Evolutionary conservation across 2,329 filamentous ascomycete genomes (phyloP), one percentile per base, ranked within the genome.

Genomic region (Phialophora verrucosa): DNA sequence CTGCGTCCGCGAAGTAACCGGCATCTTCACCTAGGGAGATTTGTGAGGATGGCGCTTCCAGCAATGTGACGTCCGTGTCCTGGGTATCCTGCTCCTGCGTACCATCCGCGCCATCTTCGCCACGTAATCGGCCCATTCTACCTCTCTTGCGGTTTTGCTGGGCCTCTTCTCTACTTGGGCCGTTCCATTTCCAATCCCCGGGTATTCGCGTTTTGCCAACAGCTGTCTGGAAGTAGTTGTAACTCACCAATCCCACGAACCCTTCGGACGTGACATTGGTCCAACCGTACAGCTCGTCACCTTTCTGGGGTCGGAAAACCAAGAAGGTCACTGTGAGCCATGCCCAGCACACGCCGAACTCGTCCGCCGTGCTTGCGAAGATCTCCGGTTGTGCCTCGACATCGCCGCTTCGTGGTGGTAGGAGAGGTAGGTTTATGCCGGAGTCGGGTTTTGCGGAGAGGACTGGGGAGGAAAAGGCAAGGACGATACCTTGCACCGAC

Each of bases 291-390:
- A 98, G 85, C 78, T 85, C 88, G 8, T 88, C 87, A 42, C 91
- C 91, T 54, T 87, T 86, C 61, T 84, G 83, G 0, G 95, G 94
- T 35, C 90, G 86, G 76, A 97, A 96, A 20, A 98, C 81, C 53
- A 96, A 83, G 69, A 97, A 90, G 25, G 96, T 92, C 0, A 90
- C 92, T 0, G 92, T 97, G 25, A 96, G 86, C 89, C 94, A 98
- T 56, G 91, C 87, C 75, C 91, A 97, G 25, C 89, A 90, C 27
- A 92, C 91, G 7, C 91, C 92, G 75, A 93, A 96, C 79, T 98
- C 95, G 78, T 91, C 88, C 49, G 91, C 77, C 2, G 79, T 77
- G 42, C 73, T 73, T n/a, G 80, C 78, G 42, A 81, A 75, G 0
- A 79, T 79, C 44, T 79, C 72, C n/a, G 76, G 76, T 71, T 78